These are phyloP conservation scores for Schwanniomyces etchellsii DNA, from an alignment of 1,139 yeast genomes.

Conservation along the genomic window DNA sequence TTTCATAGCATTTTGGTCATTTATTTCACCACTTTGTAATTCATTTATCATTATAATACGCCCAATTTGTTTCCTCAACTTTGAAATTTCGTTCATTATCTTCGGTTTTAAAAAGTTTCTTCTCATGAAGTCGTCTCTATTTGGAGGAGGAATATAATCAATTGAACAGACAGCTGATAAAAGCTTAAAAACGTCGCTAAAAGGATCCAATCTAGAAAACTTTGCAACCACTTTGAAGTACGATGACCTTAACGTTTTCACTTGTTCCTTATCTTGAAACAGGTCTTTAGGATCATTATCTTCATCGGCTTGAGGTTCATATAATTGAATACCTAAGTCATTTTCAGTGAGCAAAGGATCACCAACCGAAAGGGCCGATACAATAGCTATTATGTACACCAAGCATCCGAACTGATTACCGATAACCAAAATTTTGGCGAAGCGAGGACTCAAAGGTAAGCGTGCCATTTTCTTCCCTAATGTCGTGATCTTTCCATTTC, in stretches of 20 bases:
- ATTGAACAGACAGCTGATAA: slow-evolving; percentile 85
- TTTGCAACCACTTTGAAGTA: slow-evolving; percentile 52
- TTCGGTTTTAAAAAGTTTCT: slow-evolving; percentile 63
- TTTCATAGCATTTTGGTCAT: slow-evolving; percentile 42
- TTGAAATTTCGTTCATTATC: slow-evolving; percentile 78
- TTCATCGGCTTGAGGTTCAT: slow-evolving; percentile 13
- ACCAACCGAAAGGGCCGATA: slow-evolving; percentile 90
- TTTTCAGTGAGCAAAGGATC: slow-evolving; percentile 78
- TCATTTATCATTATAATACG: slow-evolving; percentile 67
- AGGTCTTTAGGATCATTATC: slow-evolving; percentile 27
- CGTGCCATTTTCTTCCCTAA: slow-evolving; percentile 82
- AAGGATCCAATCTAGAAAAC: slow-evolving; percentile 63
- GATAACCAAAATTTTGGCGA: slow-evolving; percentile 80
- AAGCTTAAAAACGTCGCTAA: slow-evolving; percentile 69
- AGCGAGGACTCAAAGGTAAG: slow-evolving; percentile 92
- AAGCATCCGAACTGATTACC: slow-evolving; percentile 86
- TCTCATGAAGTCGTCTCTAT: slow-evolving; percentile 42
- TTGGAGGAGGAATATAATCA: slow-evolving; percentile 61
- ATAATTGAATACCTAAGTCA: slow-evolving; percentile 51
- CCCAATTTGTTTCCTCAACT: slow-evolving; percentile 73
- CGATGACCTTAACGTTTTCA: slow-evolving; percentile 40
- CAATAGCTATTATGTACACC: slow-evolving; percentile 83
- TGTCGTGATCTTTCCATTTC: slow-evolving; percentile 52
- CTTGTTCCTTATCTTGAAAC: slow-evolving; percentile 30
- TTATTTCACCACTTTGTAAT: slow-evolving; percentile 42